Base-by-base conservation (phyloP, 2,329 filamentous ascomycete genomes). In the Alternaria atra region DNA sequence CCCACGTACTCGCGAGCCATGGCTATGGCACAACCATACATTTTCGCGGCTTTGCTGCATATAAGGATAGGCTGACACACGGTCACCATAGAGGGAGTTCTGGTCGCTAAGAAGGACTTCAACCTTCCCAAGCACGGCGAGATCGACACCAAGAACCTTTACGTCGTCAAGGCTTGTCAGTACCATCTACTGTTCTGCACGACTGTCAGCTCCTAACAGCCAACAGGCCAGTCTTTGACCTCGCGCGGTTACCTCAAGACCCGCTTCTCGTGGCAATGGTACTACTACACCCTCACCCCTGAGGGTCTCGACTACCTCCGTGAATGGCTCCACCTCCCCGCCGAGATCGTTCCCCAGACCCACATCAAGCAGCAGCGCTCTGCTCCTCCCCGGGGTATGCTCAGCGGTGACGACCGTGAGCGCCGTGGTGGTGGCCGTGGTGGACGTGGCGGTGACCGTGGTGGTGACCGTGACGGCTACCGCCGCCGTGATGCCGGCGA, bases 341-440 rank as follows among this genome's bases (percentile, higher is more conserved):
- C 95, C 82, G 95, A 99, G 90, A 97, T 99, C 81, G 95, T 99
- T 75, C 95, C 95, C 77, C 93, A 96, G 80, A 99, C 95, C 80
- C 95, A 99, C 91, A 98, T 99, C 87, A 99, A 99, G 92, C 94
- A 97, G 88, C 93, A 97, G 89, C 93, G 95, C 84, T 95, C 93
- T 79, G 94, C 93, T 86, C 94, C 94, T 84, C 94, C 95, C 81
- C 94, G 95, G 80, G 95, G 95, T 81, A 98, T 99, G 95, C 90
- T 98, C 86, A 93, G 93, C 78, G 75, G 75, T 63, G 88, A 90
- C 72, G 94, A 97, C 82, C 84, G 87, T 77, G 92, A 95, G 86
- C 90, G 93, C 84, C 90, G 91, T 63, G 92, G 92, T 80, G 86
- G 84, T 72, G 87, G 85, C 79, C 85, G 86, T 79, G 85, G 85